Evolutionary conservation across 1,284 basidiomycete species (phyloP), one percentile per base, ranked within the genome.

Genomic region (Microstroma glucosiphilum): DNA sequence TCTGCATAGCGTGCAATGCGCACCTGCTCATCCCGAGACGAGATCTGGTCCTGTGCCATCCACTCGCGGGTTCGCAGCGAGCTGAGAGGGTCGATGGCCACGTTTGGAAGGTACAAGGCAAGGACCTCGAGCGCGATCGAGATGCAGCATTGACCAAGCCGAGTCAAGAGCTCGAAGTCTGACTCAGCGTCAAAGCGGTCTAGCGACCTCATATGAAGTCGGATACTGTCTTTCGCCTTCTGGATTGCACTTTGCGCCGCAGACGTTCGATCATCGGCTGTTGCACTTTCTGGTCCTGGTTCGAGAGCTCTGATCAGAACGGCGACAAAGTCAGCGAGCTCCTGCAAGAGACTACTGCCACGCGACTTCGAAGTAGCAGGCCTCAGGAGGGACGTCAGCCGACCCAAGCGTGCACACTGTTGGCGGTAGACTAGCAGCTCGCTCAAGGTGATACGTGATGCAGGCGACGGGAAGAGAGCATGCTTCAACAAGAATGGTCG

Each of bases 31-130:
- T 77, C 68, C 0, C 90, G 72, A n/a, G 82, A 76, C 0, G 79
- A 71, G 17, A 83, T 77, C 19, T 67, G 63, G 43, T 64, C 59
- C 17, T 60, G 54, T 70, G 84, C 82, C 54, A 88, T 85, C 43
- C 83, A 80, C 6, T 80, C 79, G 0, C 83, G 82, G 42, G 85
- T 85, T 54, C 83, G 83, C 58, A 87, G 84, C 40, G 88, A 84
- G 19, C 87, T 86, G 15, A 88, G 86, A 9, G 94, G 94, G 78
- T 98, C 96, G 59, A 97, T 81, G 1, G 93, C 91, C 3, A 87
- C 82, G 73, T 91, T 86, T 0, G 96, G 92, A 56, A 97, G 83
- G 75, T 89, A 89, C n/a, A 94, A 83, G 1, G 86, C 82, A 17
- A 91, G 75, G 37, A 90, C 79, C 58, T 85, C 71, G 37, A 82